Base-by-base conservation (phyloP, 129 eudicot species). In the Lactuca sativa region DNA sequence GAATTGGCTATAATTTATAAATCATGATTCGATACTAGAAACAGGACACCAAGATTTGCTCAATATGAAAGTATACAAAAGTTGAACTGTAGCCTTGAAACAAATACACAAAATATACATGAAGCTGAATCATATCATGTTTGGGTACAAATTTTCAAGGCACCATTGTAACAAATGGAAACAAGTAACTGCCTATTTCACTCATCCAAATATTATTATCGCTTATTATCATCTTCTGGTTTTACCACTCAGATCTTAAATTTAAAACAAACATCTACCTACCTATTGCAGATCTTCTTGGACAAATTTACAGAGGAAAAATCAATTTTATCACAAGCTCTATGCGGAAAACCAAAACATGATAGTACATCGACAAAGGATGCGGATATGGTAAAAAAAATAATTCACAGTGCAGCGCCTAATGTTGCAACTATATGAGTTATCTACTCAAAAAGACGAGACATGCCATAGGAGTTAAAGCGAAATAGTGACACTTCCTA, bases 311-410 rank as follows among this genome's bases (percentile, higher is more conserved):
- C 12, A n/a, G 37, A 30, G 33, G 10, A 49, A 44, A 71, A 32
- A 8, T 33, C 67, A 47, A 58, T 48, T 32, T 17, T 7, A 59
- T 44, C 67, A 31, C 12, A 65, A 49, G 59, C 58, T 49, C 40
- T 41, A 31, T 47, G 21, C 18, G 33, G 75, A 70, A 31, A 31
- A 58, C 34, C 43, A 33, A 38, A 31, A 9, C 41, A 25, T 38
- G 10, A 70, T 3, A 14, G 47, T 43, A 62, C 47, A 43, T 11
- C 57, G n/a, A 10, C 62, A 72, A 63, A 6, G 38, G 16, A 36
- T 49, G 40, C 43, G 14, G 9, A 73, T 41, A 40, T 70, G 74
- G 74, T 57, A 56, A 56, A 43, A 56, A 43, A 57, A 56, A 31
- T 7, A 13, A 7, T 58, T 58, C 47, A 25, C 15, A 30, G 56